phyloP scores from a whole-genome alignment of 2,329 filamentous ascomycete species.

The Nothophoma quercina region DNA sequence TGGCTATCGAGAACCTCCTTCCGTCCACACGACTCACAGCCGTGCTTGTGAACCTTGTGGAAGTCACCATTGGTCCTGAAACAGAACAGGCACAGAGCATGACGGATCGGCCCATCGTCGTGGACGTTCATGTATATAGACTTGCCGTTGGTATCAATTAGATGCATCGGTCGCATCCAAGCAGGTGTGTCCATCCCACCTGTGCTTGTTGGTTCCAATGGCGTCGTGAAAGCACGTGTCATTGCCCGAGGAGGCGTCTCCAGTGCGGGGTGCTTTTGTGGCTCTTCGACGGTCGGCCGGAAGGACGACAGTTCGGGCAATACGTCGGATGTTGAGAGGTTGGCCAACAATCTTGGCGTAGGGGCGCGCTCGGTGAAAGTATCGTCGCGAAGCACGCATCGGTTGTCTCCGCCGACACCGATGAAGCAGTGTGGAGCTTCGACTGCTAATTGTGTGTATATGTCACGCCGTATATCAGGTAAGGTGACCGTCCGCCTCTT shows the following conservation, averaged over 20 bases:
- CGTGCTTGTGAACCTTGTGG: constrained; percentile 28
- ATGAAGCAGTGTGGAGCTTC: background rate
- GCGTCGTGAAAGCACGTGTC: constrained; percentile 10
- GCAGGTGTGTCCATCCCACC: constrained; percentile 26
- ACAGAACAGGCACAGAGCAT: constrained; percentile 37
- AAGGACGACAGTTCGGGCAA: constrained; percentile 23
- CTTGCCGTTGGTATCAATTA: constrained; percentile 33
- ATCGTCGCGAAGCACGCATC: constrained; percentile 2
- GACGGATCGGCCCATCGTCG: constrained; percentile 30
- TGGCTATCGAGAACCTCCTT: constrained; percentile 37
- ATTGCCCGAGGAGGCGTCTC: background rate
- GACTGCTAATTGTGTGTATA: background rate
- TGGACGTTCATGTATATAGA: constrained; percentile 39
- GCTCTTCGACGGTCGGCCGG: constrained; percentile 12
- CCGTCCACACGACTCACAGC: constrained; percentile 39
- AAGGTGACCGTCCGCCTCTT: constrained; percentile 19
- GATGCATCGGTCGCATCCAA: constrained; percentile 37
- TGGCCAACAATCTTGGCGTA: background rate
- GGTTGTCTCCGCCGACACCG: constrained; percentile 16
- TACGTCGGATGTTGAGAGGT: background rate
- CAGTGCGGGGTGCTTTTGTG: constrained; percentile 2
- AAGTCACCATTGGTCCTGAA: constrained; percentile 38
- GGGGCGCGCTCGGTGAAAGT: constrained; percentile 18
- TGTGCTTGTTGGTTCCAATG: background rate
- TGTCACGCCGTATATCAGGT: background rate